Conservation (phyloP, 163 green algal species). For the Picocystis sp. region DNA sequence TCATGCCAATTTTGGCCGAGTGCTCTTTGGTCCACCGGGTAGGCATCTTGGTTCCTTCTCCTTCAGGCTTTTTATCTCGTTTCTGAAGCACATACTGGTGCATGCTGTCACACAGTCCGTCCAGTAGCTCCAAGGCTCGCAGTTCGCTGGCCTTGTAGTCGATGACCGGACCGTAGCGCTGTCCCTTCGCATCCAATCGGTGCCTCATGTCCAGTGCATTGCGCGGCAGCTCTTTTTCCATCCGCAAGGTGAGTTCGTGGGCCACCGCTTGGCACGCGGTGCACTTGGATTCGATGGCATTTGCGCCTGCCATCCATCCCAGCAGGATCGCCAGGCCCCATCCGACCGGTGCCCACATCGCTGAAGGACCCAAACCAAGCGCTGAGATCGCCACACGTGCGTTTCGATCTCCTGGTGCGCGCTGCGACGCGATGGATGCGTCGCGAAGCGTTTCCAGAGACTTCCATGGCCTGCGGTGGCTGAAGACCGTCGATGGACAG, state of each 20-base stretch:
- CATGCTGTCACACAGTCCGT: constrained; percentile 23
- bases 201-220: constrained; percentile 65
- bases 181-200: constrained; percentile 43
- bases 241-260: constrained; percentile 1
- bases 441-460: too few species aligned
- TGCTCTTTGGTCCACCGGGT: constrained; percentile 3
- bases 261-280: too few species aligned
- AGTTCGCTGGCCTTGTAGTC: constrained; percentile 37
- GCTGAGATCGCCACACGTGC: too few species aligned
- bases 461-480: too few species aligned
- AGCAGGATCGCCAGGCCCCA: too few species aligned
- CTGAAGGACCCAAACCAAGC: too few species aligned
- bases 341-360: too few species aligned
- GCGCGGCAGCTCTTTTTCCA: constrained; percentile 27
- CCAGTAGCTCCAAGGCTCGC: constrained; percentile 26
- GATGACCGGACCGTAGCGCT: constrained; percentile 61
- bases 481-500: too few species aligned
- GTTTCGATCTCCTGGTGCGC: too few species aligned
- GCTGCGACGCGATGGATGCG: too few species aligned
- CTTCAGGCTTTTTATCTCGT: constrained; percentile 14
- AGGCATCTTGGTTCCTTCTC: constrained; percentile 10
- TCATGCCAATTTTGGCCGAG: not conserved
- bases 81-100: constrained; percentile 8
- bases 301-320: too few species aligned
- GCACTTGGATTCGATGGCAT: too few species aligned